These are phyloP conservation scores for Penicillium argentinense DNA, from an alignment of 495 filamentous ascomycete species.

Conservation along the genomic window DNA sequence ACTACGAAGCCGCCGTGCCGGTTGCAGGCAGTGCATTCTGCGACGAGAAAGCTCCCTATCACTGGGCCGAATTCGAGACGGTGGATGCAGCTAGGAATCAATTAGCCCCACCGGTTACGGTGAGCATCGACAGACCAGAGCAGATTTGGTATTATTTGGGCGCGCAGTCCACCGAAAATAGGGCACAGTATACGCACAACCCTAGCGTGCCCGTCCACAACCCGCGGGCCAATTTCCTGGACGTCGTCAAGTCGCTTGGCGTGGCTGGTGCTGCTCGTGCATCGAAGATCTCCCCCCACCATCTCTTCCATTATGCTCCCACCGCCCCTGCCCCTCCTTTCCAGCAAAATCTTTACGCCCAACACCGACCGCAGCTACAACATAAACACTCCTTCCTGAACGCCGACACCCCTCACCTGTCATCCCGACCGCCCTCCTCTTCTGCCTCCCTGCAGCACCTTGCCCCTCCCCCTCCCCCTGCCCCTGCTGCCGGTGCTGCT, in stretches of 20 bases:
- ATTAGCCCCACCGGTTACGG: conserved; percentile 53
- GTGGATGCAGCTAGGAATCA: conserved; percentile 42
- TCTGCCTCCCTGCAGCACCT: conserved; percentile 38
- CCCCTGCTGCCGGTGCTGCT: conserved; percentile 37
- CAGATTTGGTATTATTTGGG: conserved; percentile 91
- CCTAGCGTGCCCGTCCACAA: conserved; percentile 57
- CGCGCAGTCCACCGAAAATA: conserved; percentile 83
- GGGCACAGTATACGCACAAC: conserved; percentile 88
- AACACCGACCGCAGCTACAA: conserved; percentile 21
- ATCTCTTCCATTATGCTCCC: conserved; percentile 33
- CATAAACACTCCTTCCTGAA: conserved; percentile 15
- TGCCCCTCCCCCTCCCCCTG: conserved; percentile 37
- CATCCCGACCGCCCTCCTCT: conserved; percentile 38
- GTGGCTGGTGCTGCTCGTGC: conserved; percentile 29
- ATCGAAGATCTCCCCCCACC: conserved; percentile 40
- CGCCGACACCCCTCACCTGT: conserved; percentile 26
- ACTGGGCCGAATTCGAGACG: conserved; percentile 82
- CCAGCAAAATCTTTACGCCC: conserved; percentile 34
- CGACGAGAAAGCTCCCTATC: conserved; percentile 54
- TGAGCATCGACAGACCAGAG: conserved; percentile 67
- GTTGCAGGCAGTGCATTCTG: conserved; percentile 58
- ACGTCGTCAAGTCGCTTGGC: conserved; percentile 51
- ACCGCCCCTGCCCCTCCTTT: conserved; percentile 33
- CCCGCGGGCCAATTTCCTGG: conserved; percentile 58
- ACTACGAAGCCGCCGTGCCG: conserved; percentile 51